A percentile compares a stretch with the other conserved stretches of the same genome.
Evolutionary conservation across 2,329 filamentous ascomycete genomes (phyloP).

Genomic region (Endothia cerciana): DNA sequence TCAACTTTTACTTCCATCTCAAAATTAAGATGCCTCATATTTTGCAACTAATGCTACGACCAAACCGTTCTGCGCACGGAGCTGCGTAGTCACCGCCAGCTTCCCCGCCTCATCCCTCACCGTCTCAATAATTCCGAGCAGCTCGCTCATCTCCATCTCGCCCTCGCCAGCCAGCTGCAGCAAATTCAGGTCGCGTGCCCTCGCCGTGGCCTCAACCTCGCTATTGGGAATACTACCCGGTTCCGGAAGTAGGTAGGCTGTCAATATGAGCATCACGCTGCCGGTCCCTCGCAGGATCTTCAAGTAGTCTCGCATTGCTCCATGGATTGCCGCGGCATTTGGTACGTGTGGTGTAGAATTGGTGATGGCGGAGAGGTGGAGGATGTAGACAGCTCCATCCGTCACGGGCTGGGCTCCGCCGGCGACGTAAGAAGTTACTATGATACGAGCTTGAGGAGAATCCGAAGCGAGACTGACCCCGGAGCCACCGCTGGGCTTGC

Average conservation of each 20-base stretch:
- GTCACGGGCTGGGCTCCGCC: slow-evolving; percentile 35
- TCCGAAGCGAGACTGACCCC: neutral
- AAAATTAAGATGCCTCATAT: neutral
- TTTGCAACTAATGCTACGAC: slow-evolving; percentile 1
- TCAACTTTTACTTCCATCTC: neutral
- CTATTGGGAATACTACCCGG: slow-evolving; percentile 30
- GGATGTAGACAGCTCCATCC: slow-evolving; percentile 42
- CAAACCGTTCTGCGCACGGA: slow-evolving; percentile 25
- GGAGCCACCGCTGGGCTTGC: neutral
- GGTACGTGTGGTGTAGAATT: neutral
- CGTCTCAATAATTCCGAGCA: slow-evolving; percentile 36
- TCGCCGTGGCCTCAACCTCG: slow-evolving; percentile 33
- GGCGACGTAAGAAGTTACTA: neutral
- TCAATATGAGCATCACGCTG: slow-evolving; percentile 36
- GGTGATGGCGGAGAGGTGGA: slow-evolving; percentile 34
- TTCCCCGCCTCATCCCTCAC: slow-evolving; percentile 34
- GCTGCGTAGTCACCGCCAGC: slow-evolving; percentile 34
- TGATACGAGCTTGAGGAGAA: neutral
- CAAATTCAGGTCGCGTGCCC: slow-evolving; percentile 37
- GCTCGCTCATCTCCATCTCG: slow-evolving; percentile 37
- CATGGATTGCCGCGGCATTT: slow-evolving; percentile 26
- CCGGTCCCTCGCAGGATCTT: slow-evolving; percentile 36
- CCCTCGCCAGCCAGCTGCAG: slow-evolving; percentile 38
- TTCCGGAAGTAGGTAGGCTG: slow-evolving; percentile 34
- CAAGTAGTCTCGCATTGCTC: slow-evolving; percentile 40